These are phyloP conservation scores for Geoglossum cookeanum DNA, from an alignment of 2,329 filamentous ascomycete genomes.

Conservation along the genomic window DNA sequence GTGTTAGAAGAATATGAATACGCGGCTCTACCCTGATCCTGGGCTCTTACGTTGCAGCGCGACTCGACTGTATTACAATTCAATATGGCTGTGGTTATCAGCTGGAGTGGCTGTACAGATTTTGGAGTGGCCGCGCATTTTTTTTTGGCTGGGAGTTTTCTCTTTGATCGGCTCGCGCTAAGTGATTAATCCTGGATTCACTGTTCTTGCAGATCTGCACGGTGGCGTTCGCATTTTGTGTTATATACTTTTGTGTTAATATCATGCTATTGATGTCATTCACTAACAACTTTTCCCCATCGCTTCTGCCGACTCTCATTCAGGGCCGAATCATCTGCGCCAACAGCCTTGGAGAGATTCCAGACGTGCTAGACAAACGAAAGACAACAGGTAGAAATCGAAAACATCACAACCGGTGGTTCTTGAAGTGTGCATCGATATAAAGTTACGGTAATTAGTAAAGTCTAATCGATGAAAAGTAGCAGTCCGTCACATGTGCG, in stretches of 20 bases:
- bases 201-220: no score
- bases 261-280: not conserved
- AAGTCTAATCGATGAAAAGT: conserved; percentile 1
- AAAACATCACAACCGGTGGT: not conserved
- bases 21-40: no score
- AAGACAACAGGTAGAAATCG: not conserved
- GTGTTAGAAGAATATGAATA: no score
- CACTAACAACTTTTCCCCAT: not conserved
- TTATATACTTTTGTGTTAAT: not conserved
- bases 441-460: not conserved
- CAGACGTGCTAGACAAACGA: not conserved
- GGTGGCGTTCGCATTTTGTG: not conserved
- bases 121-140: no score
- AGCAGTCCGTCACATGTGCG: not conserved
- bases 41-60: no score
- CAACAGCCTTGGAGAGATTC: not conserved
- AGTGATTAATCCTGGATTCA: no score
- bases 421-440: not conserved
- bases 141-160: no score
- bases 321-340: not conserved
- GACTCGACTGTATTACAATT: no score
- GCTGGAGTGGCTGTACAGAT: no score
- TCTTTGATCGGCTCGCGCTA: no score
- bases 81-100: no score
- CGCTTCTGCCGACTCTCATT: not conserved